Evolutionary conservation across 306 rosid species (phyloP).

Genomic region (Gastrolobium bilobum): DNA sequence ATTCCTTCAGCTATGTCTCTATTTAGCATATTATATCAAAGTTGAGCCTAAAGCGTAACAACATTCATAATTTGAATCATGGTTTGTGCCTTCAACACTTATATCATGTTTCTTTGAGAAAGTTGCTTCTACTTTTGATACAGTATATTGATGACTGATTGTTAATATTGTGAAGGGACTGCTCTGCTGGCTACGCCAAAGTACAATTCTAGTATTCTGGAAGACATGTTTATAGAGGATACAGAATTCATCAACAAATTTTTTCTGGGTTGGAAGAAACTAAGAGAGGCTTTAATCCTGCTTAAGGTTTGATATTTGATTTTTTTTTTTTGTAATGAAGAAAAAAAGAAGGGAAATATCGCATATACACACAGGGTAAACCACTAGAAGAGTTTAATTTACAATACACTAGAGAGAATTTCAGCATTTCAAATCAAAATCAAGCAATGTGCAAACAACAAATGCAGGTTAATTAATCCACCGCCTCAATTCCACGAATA

Average conservation of each 20-base stretch:
- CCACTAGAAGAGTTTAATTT: too few relatives aligned
- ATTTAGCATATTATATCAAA: slow-evolving; percentile 58
- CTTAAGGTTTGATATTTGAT: slow-evolving; percentile 58
- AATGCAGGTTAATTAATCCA: too few relatives aligned
- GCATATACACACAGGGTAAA: too few relatives aligned
- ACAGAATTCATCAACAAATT: slow-evolving; percentile 53
- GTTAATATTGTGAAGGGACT: slow-evolving; percentile 51
- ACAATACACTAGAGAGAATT: too few relatives aligned
- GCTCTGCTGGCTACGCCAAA: neutral
- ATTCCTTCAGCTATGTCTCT: slow-evolving; percentile 62
- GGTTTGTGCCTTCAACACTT: slow-evolving; percentile 50
- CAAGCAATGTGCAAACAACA: too few relatives aligned
- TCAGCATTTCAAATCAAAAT: too few relatives aligned
- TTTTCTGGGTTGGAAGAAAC: slow-evolving; percentile 63
- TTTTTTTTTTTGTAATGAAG: neutral
- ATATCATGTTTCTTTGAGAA: slow-evolving; percentile 1
- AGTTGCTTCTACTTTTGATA: neutral
- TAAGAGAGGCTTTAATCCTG: slow-evolving; percentile 19
- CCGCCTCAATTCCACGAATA: too few relatives aligned
- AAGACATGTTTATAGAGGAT: slow-evolving; percentile 71
- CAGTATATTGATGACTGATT: slow-evolving; percentile 12
- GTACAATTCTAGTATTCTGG: slow-evolving; percentile 75
- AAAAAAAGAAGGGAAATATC: too few relatives aligned
- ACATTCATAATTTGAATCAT: slow-evolving; percentile 58
- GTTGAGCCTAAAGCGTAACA: slow-evolving; percentile 60